Conservation (phyloP, 345 rosid genomes). For the Firmiana major region DNA sequence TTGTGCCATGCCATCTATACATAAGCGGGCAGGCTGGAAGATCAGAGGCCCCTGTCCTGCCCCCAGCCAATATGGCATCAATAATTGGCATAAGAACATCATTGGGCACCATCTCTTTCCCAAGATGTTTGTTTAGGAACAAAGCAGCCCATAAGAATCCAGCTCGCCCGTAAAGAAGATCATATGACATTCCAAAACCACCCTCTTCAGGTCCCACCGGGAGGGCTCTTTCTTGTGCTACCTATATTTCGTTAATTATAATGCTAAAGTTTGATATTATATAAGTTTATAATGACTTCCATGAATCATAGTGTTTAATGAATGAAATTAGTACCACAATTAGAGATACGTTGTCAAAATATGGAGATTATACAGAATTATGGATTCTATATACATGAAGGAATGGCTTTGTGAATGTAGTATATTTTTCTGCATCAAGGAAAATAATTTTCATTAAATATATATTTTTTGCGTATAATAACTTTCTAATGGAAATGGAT, state of each 20-base stretch:
- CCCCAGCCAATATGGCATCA: conserved; percentile 77
- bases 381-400: neutral
- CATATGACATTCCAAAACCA: conserved; percentile 95
- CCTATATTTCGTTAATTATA: conserved; percentile 26
- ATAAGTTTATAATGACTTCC: neutral
- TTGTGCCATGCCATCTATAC: conserved; percentile 93
- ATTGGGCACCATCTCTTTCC: conserved; percentile 42
- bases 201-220: conserved; percentile 92
- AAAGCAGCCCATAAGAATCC: conserved; percentile 90
- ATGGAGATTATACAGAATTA: neutral
- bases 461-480: too few relatives aligned
- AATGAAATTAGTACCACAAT: neutral
- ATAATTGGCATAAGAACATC: conserved; percentile 62
- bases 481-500: neutral
- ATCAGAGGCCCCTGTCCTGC: conserved; percentile 82
- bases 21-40: conserved; percentile 70
- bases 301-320: neutral
- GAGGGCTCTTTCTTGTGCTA: conserved; percentile 79
- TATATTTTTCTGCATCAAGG: too few relatives aligned
- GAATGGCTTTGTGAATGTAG: neutral
- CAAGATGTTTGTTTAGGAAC: conserved; percentile 68
- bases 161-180: conserved; percentile 86
- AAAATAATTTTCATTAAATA: too few relatives aligned
- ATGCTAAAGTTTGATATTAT: neutral
- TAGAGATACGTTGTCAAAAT: neutral